Evolutionary conservation across 345 rosid genomes (phyloP), one percentile per base, ranked within the genome.

Genomic region (Salix dunnii): DNA sequence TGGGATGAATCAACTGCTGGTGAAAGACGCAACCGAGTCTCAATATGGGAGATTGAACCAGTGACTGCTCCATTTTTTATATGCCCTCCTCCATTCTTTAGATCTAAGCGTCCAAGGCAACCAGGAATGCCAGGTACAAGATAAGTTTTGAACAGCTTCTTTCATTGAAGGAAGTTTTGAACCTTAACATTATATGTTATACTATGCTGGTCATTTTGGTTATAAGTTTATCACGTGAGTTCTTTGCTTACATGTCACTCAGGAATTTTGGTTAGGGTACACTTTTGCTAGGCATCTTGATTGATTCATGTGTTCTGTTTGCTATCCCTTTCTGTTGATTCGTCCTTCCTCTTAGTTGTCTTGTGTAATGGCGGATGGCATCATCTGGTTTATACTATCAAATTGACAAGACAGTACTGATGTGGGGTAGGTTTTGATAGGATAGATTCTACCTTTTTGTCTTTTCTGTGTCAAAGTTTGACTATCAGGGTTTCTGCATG

Each of bases 1-100:
- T 96, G 99, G 99, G 99, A 96, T 81, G 99, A 96, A 79, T 91
- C 99, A 49, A 90, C 94, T 76, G 88, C 97, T 79, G 97, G 93
- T 55, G 98, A 96, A 80, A 86, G 89, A 77, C 93, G 89, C 9
- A 87, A 83, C 60, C 92, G 95, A 75, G 98, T 92, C 66, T 96
- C 99, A 64, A 84, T 89, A 70, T 96, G 99, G 99, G 98, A 96
- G 72, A 94, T 93, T 62, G 99, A 93, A 83, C 99, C 97, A 12
- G 92, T 96, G 70, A 86, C 90, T 77, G 90, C 95, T 80, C 99
- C 99, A 42, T 94, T 96, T 85, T 92, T 89, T 82, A 89, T 96
- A 49, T 93, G 93, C 36, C 98, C 98, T 11, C 90, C 99, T 79
- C 97, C 97, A 60, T 94, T 94, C 80, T 94, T 90, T 72, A 89